phyloP scores from a whole-genome alignment of 2,329 filamentous ascomycete species.

The Aureobasidium sp. region DNA sequence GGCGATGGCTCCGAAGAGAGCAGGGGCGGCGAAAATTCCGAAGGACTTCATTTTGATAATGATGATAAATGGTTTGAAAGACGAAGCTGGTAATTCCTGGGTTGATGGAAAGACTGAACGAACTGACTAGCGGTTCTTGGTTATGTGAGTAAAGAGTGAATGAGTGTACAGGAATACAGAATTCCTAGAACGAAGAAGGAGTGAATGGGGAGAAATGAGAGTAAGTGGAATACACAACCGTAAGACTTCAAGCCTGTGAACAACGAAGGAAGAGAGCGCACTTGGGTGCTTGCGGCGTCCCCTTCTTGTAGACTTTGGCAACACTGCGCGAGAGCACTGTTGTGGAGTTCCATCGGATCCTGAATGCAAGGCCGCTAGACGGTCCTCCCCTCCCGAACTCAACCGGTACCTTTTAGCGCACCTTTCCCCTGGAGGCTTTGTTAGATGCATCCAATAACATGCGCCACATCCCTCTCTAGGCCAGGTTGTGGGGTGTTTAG shows the following conservation, averaged over 20 bases:
- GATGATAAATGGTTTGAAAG: slow-evolving; percentile 9
- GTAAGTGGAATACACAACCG: slow-evolving; percentile 12
- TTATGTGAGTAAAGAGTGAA: slow-evolving; percentile 6
- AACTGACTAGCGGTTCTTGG: slow-evolving; percentile 19
- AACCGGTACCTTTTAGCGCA: slow-evolving; percentile 14
- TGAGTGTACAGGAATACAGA: slow-evolving; percentile 17
- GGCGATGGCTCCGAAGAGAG: slow-evolving; percentile 25
- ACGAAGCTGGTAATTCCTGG: background rate
- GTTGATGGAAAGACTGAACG: slow-evolving; percentile 12
- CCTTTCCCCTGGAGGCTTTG: slow-evolving; percentile 5
- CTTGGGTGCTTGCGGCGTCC: background rate
- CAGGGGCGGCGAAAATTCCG: slow-evolving; percentile 23
- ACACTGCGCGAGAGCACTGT: background rate
- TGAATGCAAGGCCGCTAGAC: slow-evolving; percentile 11
- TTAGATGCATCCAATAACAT: slow-evolving; percentile 5
- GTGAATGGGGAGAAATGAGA: slow-evolving; percentile 14
- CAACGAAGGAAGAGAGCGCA: background rate
- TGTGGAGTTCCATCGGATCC: slow-evolving; percentile 12
- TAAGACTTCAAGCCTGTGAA: slow-evolving; percentile 17
- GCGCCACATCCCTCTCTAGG: background rate
- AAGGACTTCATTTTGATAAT: slow-evolving; percentile 31
- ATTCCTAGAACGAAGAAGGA: slow-evolving; percentile 18
- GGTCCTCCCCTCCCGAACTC: slow-evolving; percentile 13
- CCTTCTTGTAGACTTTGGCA: slow-evolving; percentile 14
- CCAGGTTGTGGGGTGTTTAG: slow-evolving; percentile 10